phyloP scores from a whole-genome alignment of 805 yeast species.

The Teunomyces aglyptinius region DNA sequence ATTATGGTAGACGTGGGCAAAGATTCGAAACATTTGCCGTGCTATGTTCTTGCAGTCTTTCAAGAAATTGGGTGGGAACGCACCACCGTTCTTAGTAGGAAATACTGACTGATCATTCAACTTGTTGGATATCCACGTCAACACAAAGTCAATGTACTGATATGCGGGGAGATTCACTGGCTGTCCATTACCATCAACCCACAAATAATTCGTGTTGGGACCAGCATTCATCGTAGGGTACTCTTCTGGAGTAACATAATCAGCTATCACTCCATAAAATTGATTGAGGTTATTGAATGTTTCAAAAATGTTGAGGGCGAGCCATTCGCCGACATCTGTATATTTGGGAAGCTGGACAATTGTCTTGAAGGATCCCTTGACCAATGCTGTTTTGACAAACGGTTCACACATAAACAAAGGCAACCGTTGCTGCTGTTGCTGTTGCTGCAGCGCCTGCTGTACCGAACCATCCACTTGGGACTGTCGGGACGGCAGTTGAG shows the following conservation, averaged over 20 bases:
- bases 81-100: constrained; percentile 86
- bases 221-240: constrained; percentile 97
- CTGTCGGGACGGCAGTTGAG: constrained; percentile 12
- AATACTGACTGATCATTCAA: constrained; percentile 85
- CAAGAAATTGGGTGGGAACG: constrained; percentile 83
- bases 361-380: constrained; percentile 94
- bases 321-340: constrained; percentile 94
- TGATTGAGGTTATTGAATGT: constrained; percentile 80
- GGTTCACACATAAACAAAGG: constrained; percentile 89
- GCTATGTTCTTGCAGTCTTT: constrained; percentile 83
- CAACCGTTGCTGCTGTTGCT: constrained; percentile 14
- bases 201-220: constrained; percentile 82
- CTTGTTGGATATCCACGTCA: constrained; percentile 86
- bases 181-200: constrained; percentile 80
- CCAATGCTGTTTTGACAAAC: constrained; percentile 88
- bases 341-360: constrained; percentile 93
- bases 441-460: constrained; percentile 12
- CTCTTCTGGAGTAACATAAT: constrained; percentile 84
- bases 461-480: background rate
- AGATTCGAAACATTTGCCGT: constrained; percentile 90
- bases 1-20: constrained; percentile 92
- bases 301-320: constrained; percentile 90
- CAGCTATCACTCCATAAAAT: constrained; percentile 87
- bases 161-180: constrained; percentile 86
- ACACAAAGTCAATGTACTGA: constrained; percentile 88